phyloP scores from a whole-genome alignment of 495 filamentous ascomycete species.

The Penicillium argentinense region DNA sequence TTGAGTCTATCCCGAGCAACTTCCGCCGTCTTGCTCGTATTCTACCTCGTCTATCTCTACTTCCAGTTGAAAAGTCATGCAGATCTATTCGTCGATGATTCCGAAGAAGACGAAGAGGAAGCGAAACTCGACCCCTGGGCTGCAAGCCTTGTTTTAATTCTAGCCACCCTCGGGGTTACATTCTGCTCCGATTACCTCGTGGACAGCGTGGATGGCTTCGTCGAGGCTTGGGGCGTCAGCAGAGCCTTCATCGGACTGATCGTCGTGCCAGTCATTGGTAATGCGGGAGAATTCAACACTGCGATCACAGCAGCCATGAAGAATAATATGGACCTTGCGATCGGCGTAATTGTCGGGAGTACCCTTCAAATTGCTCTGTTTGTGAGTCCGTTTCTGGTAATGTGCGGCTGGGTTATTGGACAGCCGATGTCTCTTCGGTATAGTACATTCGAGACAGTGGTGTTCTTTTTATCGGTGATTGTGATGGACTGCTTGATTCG shows the following conservation, averaged over 20 bases:
- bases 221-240: slow-evolving; percentile 19
- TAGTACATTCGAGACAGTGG: slow-evolving; percentile 35
- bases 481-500: slow-evolving; percentile 44
- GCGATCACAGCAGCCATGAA: slow-evolving; percentile 21
- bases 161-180: slow-evolving; percentile 28
- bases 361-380: slow-evolving; percentile 38
- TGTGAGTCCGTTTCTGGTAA: slow-evolving; percentile 41
- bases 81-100: slow-evolving; percentile 21
- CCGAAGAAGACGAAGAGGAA: slow-evolving; percentile 12
- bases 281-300: slow-evolving; percentile 13
- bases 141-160: slow-evolving; percentile 13
- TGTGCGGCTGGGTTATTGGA: slow-evolving; percentile 40
- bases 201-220: slow-evolving; percentile 28
- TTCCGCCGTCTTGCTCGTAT: slow-evolving; percentile 56
- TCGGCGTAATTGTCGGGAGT: slow-evolving; percentile 25
- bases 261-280: slow-evolving; percentile 33
- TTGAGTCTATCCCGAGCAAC: slow-evolving; percentile 24
- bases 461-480: slow-evolving; percentile 26
- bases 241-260: slow-evolving; percentile 32
- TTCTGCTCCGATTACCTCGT: slow-evolving; percentile 32
- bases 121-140: slow-evolving; percentile 12
- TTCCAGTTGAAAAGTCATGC: slow-evolving; percentile 42
- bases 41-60: slow-evolving; percentile 70
- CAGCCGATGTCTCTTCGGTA: slow-evolving; percentile 39
- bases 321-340: slow-evolving; percentile 28